Conservation (phyloP, 2,329 filamentous ascomycete genomes). For the Claviceps sp. region DNA sequence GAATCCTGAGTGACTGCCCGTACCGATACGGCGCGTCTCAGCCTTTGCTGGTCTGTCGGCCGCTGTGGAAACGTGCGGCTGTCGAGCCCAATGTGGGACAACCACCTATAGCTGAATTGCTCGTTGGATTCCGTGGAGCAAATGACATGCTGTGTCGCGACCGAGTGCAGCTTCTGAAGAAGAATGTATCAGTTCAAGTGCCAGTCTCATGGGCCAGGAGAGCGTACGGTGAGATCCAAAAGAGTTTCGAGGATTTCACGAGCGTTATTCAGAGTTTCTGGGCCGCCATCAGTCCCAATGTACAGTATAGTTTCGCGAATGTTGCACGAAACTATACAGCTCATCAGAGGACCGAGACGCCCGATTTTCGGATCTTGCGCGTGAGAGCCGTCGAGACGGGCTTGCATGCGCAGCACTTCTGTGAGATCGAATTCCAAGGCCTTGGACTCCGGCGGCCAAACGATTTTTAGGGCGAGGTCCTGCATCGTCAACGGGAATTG, state of each 20-base stretch:
- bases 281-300: constrained; percentile 11
- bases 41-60: background rate
- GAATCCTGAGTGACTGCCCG: constrained; percentile 1
- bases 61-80: constrained; percentile 12
- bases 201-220: background rate
- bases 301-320: constrained; percentile 15
- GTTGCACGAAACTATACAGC: constrained; percentile 13
- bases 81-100: constrained; percentile 15
- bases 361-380: background rate
- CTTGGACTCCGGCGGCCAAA: background rate
- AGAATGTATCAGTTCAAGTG: background rate
- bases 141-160: constrained; percentile 12
- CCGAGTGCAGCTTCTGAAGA: constrained; percentile 6
- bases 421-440: background rate
- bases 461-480: background rate
- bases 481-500: background rate
- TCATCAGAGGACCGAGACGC: background rate
- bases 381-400: background rate
- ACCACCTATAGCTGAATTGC: constrained; percentile 12
- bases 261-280: constrained; percentile 6
- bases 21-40: constrained; percentile 8
- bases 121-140: constrained; percentile 7
- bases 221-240: constrained; percentile 7
- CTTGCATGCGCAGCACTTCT: background rate
- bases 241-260: constrained; percentile 8